A percentile compares a stretch with the other conserved stretches of the same genome.
Evolutionary conservation across 2,329 filamentous ascomycete species (phyloP).

Genomic region (Magnaporthiopsis poae): DNA sequence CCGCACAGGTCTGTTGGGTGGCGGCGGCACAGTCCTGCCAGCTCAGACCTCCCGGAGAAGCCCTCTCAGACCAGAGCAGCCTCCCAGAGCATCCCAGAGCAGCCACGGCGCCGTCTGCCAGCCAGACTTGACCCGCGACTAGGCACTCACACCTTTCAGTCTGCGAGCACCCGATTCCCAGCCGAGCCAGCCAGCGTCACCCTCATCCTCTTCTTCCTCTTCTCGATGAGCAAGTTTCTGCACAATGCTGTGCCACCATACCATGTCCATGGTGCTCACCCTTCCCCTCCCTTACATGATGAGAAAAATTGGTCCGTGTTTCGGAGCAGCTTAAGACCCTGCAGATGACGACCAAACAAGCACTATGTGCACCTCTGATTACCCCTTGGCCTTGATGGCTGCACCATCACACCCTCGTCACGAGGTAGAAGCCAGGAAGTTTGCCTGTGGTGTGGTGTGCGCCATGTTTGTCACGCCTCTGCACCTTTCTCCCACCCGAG

Average conservation of each 20-base stretch:
- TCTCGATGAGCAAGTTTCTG: not conserved
- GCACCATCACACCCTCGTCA: not conserved
- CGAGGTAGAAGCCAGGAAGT: not conserved
- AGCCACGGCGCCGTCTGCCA: not conserved
- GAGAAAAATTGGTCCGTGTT: conserved; percentile 72
- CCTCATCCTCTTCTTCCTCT: too few relatives aligned
- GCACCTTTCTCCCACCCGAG: not conserved
- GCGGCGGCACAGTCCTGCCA: too few relatives aligned
- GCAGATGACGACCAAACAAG: conserved; percentile 59
- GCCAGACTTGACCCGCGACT: not conserved
- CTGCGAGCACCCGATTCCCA: not conserved
- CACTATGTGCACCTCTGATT: conserved; percentile 62
- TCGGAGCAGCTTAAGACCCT: conserved; percentile 60
- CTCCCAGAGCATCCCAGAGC: not conserved
- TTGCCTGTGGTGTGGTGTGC: not conserved
- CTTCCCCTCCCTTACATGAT: not conserved
- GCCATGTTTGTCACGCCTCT: not conserved
- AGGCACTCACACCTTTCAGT: not conserved
- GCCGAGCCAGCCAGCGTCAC: not conserved
- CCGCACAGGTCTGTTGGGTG: too few relatives aligned
- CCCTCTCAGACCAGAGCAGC: too few relatives aligned
- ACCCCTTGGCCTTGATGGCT: not conserved
- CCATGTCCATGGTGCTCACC: not conserved
- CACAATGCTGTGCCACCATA: not conserved
- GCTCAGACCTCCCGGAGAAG: too few relatives aligned